Conservation (phyloP, 306 rosid genomes). For the Sicyos baderoa region DNA sequence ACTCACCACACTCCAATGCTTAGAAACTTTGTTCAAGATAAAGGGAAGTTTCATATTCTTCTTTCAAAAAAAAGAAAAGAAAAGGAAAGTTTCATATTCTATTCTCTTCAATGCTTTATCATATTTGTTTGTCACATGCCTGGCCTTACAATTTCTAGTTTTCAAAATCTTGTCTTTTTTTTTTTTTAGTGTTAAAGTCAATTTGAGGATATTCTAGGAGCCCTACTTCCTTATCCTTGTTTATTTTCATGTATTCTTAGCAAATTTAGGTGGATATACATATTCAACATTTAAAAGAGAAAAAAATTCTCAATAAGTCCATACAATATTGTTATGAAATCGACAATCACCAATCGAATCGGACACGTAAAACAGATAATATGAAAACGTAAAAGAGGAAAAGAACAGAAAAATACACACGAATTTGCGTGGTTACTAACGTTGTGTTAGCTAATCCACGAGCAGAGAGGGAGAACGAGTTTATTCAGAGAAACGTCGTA, state of each 20-base stretch:
- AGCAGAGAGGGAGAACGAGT: too few relatives aligned
- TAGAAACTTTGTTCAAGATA: neutral
- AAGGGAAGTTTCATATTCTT: neutral
- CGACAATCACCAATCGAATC: too few relatives aligned
- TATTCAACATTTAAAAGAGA: neutral
- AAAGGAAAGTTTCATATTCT: neutral
- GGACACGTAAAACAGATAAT: too few relatives aligned
- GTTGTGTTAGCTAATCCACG: too few relatives aligned
- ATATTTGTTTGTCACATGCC: neutral
- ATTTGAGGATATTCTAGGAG: neutral
- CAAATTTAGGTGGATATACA: neutral
- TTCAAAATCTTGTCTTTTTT: neutral
- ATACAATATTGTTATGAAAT: too few relatives aligned
- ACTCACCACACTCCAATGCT: neutral
- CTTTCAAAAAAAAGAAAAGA: too few relatives aligned
- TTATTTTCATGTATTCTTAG: neutral
- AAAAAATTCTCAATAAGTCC: neutral
- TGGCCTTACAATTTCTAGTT: neutral
- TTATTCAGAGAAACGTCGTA: too few relatives aligned
- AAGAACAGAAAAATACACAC: too few relatives aligned
- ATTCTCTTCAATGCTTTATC: neutral
- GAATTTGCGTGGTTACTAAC: too few relatives aligned
- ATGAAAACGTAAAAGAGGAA: too few relatives aligned
- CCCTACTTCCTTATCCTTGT: neutral
- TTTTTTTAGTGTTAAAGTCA: neutral